Conservation (phyloP, 2,329 filamentous ascomycete genomes). For the Aspergillus transmontanensis region DNA sequence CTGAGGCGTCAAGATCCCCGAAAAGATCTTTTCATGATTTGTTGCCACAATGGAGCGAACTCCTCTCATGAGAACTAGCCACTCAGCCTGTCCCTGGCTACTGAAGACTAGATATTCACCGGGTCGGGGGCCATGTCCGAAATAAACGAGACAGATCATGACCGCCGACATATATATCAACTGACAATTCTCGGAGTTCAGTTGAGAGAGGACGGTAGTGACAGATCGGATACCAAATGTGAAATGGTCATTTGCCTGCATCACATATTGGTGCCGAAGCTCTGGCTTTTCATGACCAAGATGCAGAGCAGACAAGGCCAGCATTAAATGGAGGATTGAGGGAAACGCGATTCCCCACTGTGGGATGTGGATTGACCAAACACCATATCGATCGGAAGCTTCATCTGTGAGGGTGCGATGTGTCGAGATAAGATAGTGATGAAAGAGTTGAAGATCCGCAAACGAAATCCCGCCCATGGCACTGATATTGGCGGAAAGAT, state of each 20-base stretch:
- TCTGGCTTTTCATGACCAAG: constrained; percentile 25
- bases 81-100: constrained; percentile 31
- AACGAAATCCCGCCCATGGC: constrained; percentile 25
- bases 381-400: constrained; percentile 19
- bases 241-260: constrained; percentile 36
- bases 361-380: constrained; percentile 35
- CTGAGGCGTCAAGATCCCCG: constrained; percentile 23
- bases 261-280: constrained; percentile 22
- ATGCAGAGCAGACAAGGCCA: constrained; percentile 35
- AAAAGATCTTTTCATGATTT: constrained; percentile 26
- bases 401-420: constrained; percentile 28
- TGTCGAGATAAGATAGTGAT: constrained; percentile 33
- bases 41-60: constrained; percentile 29
- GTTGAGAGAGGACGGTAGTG: constrained; percentile 27
- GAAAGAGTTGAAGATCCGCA: constrained; percentile 34
- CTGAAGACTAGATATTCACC: constrained; percentile 40
- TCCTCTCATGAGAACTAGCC: constrained; percentile 35
- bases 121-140: constrained; percentile 30
- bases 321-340: constrained; percentile 36
- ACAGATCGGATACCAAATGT: constrained; percentile 38
- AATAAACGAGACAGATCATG: constrained; percentile 37
- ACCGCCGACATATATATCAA: constrained; percentile 34
- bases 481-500: constrained; percentile 14
- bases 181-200: constrained; percentile 33
- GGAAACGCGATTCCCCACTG: constrained; percentile 34